Evolutionary conservation across 2,329 filamentous ascomycete species (phyloP), one percentile per base, ranked within the genome.

Genomic region (Hypoxylon sp.): DNA sequence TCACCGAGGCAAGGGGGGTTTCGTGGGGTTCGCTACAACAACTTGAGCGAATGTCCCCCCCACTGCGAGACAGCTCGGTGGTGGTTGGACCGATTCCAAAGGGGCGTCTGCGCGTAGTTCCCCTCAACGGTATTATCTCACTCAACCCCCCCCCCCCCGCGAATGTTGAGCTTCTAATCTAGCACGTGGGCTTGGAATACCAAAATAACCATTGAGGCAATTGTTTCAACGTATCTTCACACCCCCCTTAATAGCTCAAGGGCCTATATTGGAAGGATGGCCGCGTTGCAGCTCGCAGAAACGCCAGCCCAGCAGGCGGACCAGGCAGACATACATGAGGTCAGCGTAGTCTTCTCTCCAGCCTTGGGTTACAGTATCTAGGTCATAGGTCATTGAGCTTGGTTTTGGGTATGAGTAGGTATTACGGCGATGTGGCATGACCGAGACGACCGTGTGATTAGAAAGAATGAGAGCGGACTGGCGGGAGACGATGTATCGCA

Each of bases 91-190:
- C 3, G 15, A 33, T 13, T 10, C 5, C 24, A 21, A 54, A n/a
- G n/a, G n/a, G n/a, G n/a, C n/a, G n/a, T n/a, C n/a, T n/a, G n/a
- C n/a, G n/a, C 20, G 35, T 46, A 31, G n/a, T 55, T 48, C 38
- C 33, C 43, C 43, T 56, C 52, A 38, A 45, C 47, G 38, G 35
- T 41, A 53, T 61, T 63, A 56, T 59, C 57, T 57, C 21, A 37
- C 31, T 41, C 42, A 40, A 33, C 15, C 35, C 54, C 61, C 55
- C 42, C 38, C 15, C 35, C 54, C 61, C 55, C 52, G 26, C 61
- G 61, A 64, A 64, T 64, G 49, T 27, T 61, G 48, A 46, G 45
- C 55, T 56, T 26, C 18, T 35, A 18, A 58, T 61, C 55, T 21
- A 38, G 48, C 61, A 64, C 61, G 61, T 64, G 61, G 46, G 58